A percentile compares a stretch with the other conserved stretches of the same genome.
These are phyloP conservation scores for Porpolomopsis calyptriformis DNA, from an alignment of 768 basidiomycete genomes.

Conservation along the genomic window DNA sequence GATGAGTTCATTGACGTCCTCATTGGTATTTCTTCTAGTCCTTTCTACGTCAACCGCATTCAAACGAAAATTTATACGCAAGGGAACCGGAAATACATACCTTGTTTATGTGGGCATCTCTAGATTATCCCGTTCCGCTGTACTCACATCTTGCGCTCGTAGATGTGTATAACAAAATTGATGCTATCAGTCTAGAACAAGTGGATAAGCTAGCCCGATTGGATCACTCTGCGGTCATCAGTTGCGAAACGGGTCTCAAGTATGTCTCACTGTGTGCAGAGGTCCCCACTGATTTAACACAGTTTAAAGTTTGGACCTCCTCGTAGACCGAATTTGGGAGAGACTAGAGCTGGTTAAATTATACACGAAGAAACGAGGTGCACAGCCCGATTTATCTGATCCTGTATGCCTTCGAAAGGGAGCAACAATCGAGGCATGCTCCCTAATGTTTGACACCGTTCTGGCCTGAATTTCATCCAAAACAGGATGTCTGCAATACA, in stretches of 20 bases:
- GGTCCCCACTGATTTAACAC: slow-evolving; percentile 1
- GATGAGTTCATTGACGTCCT: slow-evolving; percentile 99
- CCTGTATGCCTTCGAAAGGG: slow-evolving; percentile 87
- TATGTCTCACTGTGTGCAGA: slow-evolving; percentile 22
- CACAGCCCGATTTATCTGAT: slow-evolving; percentile 81
- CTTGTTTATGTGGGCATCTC: slow-evolving; percentile 65
- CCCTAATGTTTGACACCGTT: background rate
- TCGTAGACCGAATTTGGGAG: slow-evolving; percentile 71
- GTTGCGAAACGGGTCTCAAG: slow-evolving; percentile 93
- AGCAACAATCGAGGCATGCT: slow-evolving; percentile 76
- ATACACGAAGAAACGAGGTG: slow-evolving; percentile 97
- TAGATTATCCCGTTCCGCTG: background rate
- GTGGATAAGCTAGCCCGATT: slow-evolving; percentile 75
- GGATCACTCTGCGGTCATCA: slow-evolving; percentile 85
- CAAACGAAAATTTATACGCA: background rate
- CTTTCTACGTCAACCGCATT: background rate
- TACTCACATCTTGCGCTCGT: slow-evolving; percentile 7
- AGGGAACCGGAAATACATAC: slow-evolving; percentile 92
- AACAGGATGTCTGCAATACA: slow-evolving; percentile 78
- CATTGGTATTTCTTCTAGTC: slow-evolving; percentile 45
- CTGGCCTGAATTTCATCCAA: background rate
- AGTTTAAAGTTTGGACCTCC: slow-evolving; percentile 48
- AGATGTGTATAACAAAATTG: slow-evolving; percentile 98
- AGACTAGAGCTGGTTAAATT: slow-evolving; percentile 77
- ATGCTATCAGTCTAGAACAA: slow-evolving; percentile 74